These are phyloP conservation scores for Lentinula detonsa DNA, from an alignment of 768 basidiomycete genomes.

Conservation along the genomic window DNA sequence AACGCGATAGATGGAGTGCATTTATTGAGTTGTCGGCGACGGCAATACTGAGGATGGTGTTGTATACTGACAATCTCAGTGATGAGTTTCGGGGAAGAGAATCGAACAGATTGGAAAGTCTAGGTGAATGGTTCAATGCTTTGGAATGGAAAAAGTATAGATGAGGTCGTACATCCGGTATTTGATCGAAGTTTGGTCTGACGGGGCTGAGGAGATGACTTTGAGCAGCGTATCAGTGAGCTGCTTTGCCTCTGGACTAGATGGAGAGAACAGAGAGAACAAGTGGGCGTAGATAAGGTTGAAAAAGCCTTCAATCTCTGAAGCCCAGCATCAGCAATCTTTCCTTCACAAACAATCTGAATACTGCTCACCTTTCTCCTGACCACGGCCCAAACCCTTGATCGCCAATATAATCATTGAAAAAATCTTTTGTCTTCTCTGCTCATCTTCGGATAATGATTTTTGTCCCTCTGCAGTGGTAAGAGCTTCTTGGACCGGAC, in stretches of 20 bases:
- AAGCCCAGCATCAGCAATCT: slow-evolving; percentile 3
- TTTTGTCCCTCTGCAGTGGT: slow-evolving; percentile 44
- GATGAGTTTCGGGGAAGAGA: slow-evolving; percentile 60
- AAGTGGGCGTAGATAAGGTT: slow-evolving; percentile 76
- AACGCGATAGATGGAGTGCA: slow-evolving; percentile 49
- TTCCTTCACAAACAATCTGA: background rate
- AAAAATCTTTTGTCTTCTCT: slow-evolving; percentile 49
- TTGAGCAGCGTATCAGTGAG: slow-evolving; percentile 44
- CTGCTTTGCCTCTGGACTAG: slow-evolving; percentile 49
- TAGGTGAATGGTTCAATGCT: slow-evolving; percentile 21
- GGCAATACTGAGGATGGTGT: slow-evolving; percentile 54
- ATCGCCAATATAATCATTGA: slow-evolving; percentile 54
- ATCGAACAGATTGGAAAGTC: slow-evolving; percentile 81
- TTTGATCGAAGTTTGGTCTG: slow-evolving; percentile 52
- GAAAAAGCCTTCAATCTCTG: slow-evolving; percentile 86
- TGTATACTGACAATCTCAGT: slow-evolving; percentile 59
- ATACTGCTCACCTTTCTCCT: slow-evolving; percentile 60
- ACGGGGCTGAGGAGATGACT: slow-evolving; percentile 48
- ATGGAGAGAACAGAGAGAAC: slow-evolving; percentile 49
- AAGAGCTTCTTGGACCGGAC: slow-evolving; percentile 60
- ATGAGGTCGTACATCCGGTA: slow-evolving; percentile 62
- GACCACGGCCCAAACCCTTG: slow-evolving; percentile 68
- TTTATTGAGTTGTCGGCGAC: slow-evolving; percentile 56
- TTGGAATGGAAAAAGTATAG: slow-evolving; percentile 8
- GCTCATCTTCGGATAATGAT: slow-evolving; percentile 48